Conservation (phyloP, 495 filamentous ascomycete species). For the Aspergillus bertholletiae region DNA sequence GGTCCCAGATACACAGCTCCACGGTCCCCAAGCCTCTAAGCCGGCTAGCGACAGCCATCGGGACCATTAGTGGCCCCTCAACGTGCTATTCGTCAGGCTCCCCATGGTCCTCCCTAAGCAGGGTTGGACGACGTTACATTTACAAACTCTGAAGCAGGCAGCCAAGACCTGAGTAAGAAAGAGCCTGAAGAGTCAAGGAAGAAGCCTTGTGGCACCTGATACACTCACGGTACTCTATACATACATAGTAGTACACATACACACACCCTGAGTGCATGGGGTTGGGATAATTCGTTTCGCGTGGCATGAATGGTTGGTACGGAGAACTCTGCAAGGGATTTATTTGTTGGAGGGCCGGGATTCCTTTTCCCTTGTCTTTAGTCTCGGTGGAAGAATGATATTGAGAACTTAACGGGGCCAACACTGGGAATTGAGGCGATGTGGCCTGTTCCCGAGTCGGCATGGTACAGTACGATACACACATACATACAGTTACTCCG, state of each 20-base stretch:
- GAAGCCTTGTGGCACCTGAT: background rate
- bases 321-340: too few species aligned
- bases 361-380: too few species aligned
- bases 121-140: background rate
- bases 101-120: background rate
- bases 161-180: background rate
- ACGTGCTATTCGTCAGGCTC: background rate
- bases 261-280: too few species aligned
- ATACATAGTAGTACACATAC: too few species aligned
- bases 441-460: slow-evolving; percentile 25
- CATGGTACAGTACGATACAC: slow-evolving; percentile 11
- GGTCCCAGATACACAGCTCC: background rate
- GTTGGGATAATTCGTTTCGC: too few species aligned
- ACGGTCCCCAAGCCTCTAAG: background rate
- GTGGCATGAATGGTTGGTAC: too few species aligned
- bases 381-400: too few species aligned
- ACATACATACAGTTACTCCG: too few species aligned
- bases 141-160: background rate
- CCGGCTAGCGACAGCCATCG: background rate
- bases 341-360: too few species aligned
- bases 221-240: too few species aligned
- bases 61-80: background rate
- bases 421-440: slow-evolving; percentile 17
- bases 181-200: background rate
- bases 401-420: too few species aligned